These are phyloP conservation scores for Plantago coronopus DNA, from an alignment of 305 asterid genomes.

Conservation along the genomic window DNA sequence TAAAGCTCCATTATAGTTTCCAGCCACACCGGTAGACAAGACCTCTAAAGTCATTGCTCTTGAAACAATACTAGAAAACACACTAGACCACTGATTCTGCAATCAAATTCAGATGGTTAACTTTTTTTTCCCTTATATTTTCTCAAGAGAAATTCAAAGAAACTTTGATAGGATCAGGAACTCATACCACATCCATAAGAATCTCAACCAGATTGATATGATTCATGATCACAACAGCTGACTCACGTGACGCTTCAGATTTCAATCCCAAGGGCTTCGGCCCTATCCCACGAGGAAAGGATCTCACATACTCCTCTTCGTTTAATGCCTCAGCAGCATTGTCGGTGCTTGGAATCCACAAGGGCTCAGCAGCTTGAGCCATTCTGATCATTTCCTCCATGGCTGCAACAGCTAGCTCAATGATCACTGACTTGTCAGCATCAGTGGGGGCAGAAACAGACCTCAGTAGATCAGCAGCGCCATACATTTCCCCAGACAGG, in stretches of 20 bases:
- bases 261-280: constrained; percentile 68
- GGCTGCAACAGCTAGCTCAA: constrained; percentile 78
- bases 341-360: constrained; percentile 59
- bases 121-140: background rate
- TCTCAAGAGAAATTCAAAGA: background rate
- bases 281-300: constrained; percentile 83
- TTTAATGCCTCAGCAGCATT: constrained; percentile 26
- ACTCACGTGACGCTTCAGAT: constrained; percentile 79
- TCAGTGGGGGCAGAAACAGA: constrained; percentile 51
- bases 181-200: constrained; percentile 61
- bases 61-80: constrained; percentile 67
- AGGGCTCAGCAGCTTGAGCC: constrained; percentile 81
- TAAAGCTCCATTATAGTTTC: constrained; percentile 67
- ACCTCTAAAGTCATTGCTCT: constrained; percentile 63
- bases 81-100: constrained; percentile 63
- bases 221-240: constrained; percentile 82
- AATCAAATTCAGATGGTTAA: constrained; percentile 3
- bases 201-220: constrained; percentile 74
- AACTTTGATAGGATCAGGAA: background rate
- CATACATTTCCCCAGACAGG: constrained; percentile 41
- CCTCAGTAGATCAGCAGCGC: constrained; percentile 47
- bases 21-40: constrained; percentile 69
- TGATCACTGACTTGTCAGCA: constrained; percentile 56
- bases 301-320: constrained; percentile 67
- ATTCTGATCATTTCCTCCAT: constrained; percentile 85